Conservation (phyloP, 768 basidiomycete species). For the Lepiota venenata region DNA sequence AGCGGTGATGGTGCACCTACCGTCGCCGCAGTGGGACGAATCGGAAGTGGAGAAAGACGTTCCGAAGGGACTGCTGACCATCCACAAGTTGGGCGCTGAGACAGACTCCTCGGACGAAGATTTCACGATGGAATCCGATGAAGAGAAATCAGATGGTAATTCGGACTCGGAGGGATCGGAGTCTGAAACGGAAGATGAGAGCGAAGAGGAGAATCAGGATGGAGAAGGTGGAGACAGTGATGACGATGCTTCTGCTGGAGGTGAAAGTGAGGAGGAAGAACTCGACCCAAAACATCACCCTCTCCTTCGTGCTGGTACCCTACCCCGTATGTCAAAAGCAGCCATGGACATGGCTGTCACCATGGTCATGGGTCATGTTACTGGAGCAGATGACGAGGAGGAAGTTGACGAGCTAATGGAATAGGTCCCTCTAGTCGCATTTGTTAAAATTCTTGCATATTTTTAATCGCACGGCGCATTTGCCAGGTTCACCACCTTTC, state of each 20-base stretch:
- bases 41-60: conserved; percentile 13
- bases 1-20: conserved; percentile 22
- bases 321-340: conserved; percentile 67
- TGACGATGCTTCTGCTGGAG: conserved; percentile 27
- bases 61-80: conserved; percentile 26
- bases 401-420: conserved; percentile 51
- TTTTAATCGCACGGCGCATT: no score
- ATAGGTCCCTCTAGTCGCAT: conserved; percentile 11
- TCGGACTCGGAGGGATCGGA: conserved; percentile 15
- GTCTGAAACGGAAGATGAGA: conserved; percentile 22
- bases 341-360: conserved; percentile 63
- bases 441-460: no score
- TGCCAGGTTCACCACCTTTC: no score
- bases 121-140: conserved; percentile 31
- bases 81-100: conserved; percentile 23
- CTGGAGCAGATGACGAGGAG: conserved; percentile 34
- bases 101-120: conserved; percentile 48
- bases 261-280: conserved; percentile 38
- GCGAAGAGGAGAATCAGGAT: conserved; percentile 26
- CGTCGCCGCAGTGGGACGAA: not conserved
- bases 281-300: conserved; percentile 59
- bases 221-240: conserved; percentile 29
- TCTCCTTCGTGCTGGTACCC: conserved; percentile 58
- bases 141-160: conserved; percentile 24
- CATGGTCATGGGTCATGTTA: conserved; percentile 54